phyloP scores from a whole-genome alignment of 441 rosid species.

The Rhodomyrtus psidioides region DNA sequence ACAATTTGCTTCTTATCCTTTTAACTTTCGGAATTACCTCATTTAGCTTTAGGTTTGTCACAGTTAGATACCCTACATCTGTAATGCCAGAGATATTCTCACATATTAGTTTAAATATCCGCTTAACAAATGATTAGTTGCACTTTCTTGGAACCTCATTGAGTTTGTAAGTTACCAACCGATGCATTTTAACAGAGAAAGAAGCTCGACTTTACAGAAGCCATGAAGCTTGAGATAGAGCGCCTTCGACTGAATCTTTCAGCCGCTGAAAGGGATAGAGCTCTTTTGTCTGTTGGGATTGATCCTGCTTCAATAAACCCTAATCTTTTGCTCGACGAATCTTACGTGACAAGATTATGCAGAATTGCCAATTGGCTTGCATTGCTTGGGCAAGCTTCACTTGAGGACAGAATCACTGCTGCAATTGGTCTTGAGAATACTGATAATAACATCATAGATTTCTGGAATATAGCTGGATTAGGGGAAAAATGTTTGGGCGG shows the following conservation, averaged over 20 bases:
- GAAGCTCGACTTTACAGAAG: conserved; percentile 59
- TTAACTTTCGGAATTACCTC: not conserved
- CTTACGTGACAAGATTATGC: conserved; percentile 66
- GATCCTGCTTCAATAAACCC: conserved; percentile 98
- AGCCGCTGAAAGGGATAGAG: conserved; percentile 98
- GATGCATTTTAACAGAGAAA: conserved; percentile 43
- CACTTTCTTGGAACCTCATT: not conserved
- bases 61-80: not conserved
- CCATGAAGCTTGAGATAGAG: conserved; percentile 92
- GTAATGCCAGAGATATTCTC: not conserved
- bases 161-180: conserved; percentile 7
- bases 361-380: conserved; percentile 70
- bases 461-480: conserved; percentile 68
- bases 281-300: conserved; percentile 70
- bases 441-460: conserved; percentile 54
- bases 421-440: conserved; percentile 66
- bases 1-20: not conserved
- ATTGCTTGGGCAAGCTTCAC: conserved; percentile 70
- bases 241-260: conserved; percentile 79
- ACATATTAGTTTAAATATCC: not conserved
- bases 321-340: conserved; percentile 59
- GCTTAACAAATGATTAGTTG: not conserved
- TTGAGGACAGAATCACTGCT: conserved; percentile 81
- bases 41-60: not conserved
- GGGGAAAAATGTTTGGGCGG: conserved; percentile 63